Base-by-base conservation (phyloP, 2,329 filamentous ascomycete genomes). In the Colletotrichum phormii region DNA sequence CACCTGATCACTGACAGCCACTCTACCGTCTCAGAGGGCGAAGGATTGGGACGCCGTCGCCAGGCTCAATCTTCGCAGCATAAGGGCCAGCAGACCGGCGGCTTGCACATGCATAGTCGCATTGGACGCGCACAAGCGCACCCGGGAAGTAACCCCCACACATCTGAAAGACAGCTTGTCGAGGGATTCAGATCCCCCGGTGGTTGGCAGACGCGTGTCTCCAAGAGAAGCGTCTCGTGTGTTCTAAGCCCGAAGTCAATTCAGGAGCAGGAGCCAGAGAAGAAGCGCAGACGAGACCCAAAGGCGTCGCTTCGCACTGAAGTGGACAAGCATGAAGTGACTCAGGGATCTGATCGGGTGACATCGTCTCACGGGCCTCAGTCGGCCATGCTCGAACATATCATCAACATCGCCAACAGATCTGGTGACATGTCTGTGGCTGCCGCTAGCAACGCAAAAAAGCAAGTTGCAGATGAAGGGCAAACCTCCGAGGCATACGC, bases 91-190 rank as follows among this genome's bases (percentile, higher is more conserved):
- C 37, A 69, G 22, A 18, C n/a, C 11, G n/a, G 15, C 7, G 22
- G 53, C 31, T 22, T 9, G 7, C 46, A n/a, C 18, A 33, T 33
- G 22, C 49, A 49, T 13, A 31, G 35, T 29, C 64, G 62, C 24
- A 59, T 58, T 53, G 37, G 62, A 15, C 58, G 53, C 46, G 31
- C 54, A 35, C 67, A 12, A 24, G 13, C 42, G n/a, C 33, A 15
- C 8, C 31, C 13, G 24, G 60, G 35, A 42, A 42, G 24, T 13
- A 57, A 57, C 7, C 29, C 57, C 6, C 4, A 18, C 6, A 22
- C 29, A 26, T 54, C 62, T 15, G 54, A 70, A 31, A 66, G 24
- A 46, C 51, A 70, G 29, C 5, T 60, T 13, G 42, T 66, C 6
- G 24, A 59, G 15, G 33, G 31, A 5, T 26, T 42, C 11, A 12